Evolutionary conservation across 2,329 filamentous ascomycete genomes (phyloP).

Genomic region (Aspergillus proliferans): DNA sequence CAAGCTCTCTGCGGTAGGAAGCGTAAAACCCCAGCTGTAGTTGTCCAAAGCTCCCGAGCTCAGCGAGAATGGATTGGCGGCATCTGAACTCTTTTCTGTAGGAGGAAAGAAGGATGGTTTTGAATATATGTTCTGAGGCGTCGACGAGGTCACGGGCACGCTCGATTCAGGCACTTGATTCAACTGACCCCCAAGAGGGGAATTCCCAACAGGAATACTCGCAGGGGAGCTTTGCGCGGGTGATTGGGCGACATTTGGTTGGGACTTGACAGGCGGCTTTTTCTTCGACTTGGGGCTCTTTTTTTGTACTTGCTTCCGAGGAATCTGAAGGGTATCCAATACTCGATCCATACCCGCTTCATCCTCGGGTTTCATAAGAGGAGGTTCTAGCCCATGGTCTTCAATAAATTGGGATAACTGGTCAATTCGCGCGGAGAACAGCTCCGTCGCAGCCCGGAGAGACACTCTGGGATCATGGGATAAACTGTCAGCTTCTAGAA

Average conservation of each 20-base stretch:
- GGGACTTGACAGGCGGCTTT: background rate
- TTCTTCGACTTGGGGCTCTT: background rate
- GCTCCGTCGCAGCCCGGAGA: slow-evolving; percentile 29
- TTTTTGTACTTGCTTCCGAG: slow-evolving; percentile 17
- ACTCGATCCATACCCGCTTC: slow-evolving; percentile 34
- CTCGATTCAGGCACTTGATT: slow-evolving; percentile 1
- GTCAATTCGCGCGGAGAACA: slow-evolving; percentile 34
- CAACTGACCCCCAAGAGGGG: slow-evolving; percentile 8
- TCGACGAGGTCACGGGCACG: slow-evolving; percentile 4
- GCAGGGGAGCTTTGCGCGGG: slow-evolving; percentile 10
- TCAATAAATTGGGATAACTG: slow-evolving; percentile 37
- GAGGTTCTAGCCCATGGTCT: slow-evolving; percentile 34
- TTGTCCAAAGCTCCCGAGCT: slow-evolving; percentile 18
- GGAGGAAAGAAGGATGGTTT: slow-evolving; percentile 9
- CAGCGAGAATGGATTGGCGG: slow-evolving; percentile 18
- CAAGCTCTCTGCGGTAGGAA: slow-evolving; percentile 32
- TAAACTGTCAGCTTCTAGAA: slow-evolving; percentile 4
- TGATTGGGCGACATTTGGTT: slow-evolving; percentile 2
- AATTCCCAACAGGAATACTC: background rate
- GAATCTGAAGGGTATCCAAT: slow-evolving; percentile 31
- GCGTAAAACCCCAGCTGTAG: slow-evolving; percentile 27
- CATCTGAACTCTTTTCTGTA: slow-evolving; percentile 10
- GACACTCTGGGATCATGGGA: slow-evolving; percentile 21
- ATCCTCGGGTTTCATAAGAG: slow-evolving; percentile 34
- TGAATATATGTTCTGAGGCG: slow-evolving; percentile 8